Base-by-base conservation (phyloP, 805 yeast species). In the Blastobotrys peoriensis region DNA sequence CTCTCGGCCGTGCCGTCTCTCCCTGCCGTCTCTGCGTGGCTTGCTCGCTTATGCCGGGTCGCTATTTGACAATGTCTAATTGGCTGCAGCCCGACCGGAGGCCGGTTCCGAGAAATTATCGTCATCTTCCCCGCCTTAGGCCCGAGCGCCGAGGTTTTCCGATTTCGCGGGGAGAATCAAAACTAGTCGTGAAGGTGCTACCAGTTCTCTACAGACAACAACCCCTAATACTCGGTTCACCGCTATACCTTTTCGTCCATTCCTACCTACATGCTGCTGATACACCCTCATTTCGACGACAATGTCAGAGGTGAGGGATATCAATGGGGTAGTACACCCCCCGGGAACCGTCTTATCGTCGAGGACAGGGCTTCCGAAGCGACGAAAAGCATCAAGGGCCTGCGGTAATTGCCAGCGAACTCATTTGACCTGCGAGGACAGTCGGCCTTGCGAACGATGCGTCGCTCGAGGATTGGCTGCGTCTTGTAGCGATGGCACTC, bases 391-490 rank as follows among this genome's bases (percentile, higher is more conserved):
- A 0, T 71, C 81, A 5, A 71, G 95, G 45, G 98, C 98, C 3
- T 91, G 98, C 55, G 76, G 78, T 34, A 93, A 89, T 64, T 91
- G 98, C 60, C 88, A 89, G 48, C 77, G 79, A 55, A 85, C 95
- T 2, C 98, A 91, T 62, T 78, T 89, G 71, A 86, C 97, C 0
- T 91, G 98, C 63, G 96, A 89, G 55, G 76, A 80, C 20, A 61
- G 61, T 54, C 76, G 95, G 33, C 95, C 95, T 0, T 91, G 98
- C 57, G 73, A 74, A 44, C 64, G 96, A 40, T 91, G 98, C 62
- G 61, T 83, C 2, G 70, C 70, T 22, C 71, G 87, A 56, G 91
- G 89, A 0, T 64, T 87, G 13, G 74, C 72, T 1, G 74, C 68
- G 13, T 70, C 85, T 0, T 91, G 98, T 65, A 77, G 76, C 25